Conservation (phyloP, 768 basidiomycete species). For the Udeniomyces megalosporus region DNA sequence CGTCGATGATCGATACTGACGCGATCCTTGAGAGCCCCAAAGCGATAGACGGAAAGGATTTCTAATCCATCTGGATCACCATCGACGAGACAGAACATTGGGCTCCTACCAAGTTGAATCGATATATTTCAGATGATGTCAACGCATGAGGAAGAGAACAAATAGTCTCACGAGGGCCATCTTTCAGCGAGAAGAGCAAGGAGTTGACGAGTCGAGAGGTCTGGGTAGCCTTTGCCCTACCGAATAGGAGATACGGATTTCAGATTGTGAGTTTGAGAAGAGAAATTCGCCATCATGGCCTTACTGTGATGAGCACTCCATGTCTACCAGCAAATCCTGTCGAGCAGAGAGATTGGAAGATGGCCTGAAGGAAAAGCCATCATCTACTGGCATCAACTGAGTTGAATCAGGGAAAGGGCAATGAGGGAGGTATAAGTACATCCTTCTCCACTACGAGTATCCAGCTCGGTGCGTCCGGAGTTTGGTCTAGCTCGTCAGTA, state of each 20-base stretch:
- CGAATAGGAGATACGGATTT: background rate
- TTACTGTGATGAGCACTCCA: slow-evolving; percentile 66
- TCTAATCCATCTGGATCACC: slow-evolving; percentile 84
- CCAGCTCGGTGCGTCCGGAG: slow-evolving; percentile 45
- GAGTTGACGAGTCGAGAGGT: slow-evolving; percentile 74
- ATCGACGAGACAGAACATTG: slow-evolving; percentile 69
- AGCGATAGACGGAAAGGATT: slow-evolving; percentile 73
- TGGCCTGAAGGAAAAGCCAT: slow-evolving; percentile 47
- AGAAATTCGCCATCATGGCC: background rate
- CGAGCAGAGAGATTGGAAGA: slow-evolving; percentile 71
- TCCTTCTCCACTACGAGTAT: slow-evolving; percentile 89
- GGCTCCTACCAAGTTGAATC: too few relatives aligned
- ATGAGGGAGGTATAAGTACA: slow-evolving; percentile 30
- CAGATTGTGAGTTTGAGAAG: background rate
- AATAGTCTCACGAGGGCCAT: slow-evolving; percentile 42
- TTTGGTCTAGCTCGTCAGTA: too few relatives aligned
- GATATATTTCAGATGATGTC: too few relatives aligned
- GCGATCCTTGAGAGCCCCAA: slow-evolving; percentile 51
- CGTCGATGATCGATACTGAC: too few relatives aligned
- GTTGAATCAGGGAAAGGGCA: background rate
- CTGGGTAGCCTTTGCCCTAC: slow-evolving; percentile 95
- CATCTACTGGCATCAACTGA: too few relatives aligned
- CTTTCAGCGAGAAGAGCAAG: slow-evolving; percentile 53
- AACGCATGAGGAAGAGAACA: too few relatives aligned
- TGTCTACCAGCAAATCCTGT: slow-evolving; percentile 45